Conservation (phyloP, 495 filamentous ascomycete species). For the Aspergillus homomorphus region DNA sequence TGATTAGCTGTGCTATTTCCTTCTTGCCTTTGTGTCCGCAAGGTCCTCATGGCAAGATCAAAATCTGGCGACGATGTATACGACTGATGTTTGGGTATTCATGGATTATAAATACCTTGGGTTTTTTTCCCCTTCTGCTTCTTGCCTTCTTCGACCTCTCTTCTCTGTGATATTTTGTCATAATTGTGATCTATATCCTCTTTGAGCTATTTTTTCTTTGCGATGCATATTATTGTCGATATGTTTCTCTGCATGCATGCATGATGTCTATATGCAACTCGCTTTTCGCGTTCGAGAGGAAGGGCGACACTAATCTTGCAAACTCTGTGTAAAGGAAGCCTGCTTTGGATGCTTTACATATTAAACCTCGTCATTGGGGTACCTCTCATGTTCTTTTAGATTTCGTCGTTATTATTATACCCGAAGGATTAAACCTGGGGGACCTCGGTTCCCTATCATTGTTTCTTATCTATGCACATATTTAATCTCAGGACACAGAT, state of each 20-base stretch:
- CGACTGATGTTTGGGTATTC: constrained; percentile 3
- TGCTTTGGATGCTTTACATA: not conserved
- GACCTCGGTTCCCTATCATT: not conserved
- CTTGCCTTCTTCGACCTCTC: not conserved
- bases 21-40: not conserved
- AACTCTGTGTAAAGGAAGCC: not conserved
- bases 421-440: not conserved
- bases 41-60: not conserved
- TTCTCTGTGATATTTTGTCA: not conserved
- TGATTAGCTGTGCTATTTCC: constrained; percentile 5
- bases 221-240: not conserved
- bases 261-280: not conserved
- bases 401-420: not conserved
- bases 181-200: not conserved
- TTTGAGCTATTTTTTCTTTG: not conserved
- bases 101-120: not conserved
- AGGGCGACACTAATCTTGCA: not conserved
- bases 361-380: not conserved
- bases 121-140: constrained; percentile 1
- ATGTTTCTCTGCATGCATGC: not conserved
- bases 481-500: no score
- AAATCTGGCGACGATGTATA: constrained; percentile 18
- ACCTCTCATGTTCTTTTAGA: not conserved
- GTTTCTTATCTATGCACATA: no score
- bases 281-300: no score